Percentiles rank a stretch among this genome's conserved stretches.
Evolutionary conservation across 75 land plant genomes (phyloP).

Genomic region (Larix kaempferi): DNA sequence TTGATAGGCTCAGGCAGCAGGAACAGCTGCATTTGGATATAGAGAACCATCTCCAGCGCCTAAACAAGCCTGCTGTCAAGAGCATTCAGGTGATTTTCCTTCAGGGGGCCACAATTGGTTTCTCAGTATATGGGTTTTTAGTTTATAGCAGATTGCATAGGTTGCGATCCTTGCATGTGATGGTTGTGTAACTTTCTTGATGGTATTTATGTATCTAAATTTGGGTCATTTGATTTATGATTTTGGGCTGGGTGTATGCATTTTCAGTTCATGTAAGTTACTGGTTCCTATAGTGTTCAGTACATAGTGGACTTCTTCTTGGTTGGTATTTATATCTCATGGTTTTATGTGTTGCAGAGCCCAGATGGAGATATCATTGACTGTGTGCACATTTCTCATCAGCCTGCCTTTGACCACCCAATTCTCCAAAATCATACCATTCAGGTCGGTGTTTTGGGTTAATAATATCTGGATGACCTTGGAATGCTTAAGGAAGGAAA

Average conservation of each 20-base stretch:
- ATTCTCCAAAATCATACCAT: conserved; percentile 66
- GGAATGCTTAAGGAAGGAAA: background rate
- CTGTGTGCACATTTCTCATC: conserved; percentile 57
- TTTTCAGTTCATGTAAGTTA: background rate
- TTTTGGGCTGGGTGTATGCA: background rate
- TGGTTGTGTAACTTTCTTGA: background rate
- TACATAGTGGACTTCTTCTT: background rate
- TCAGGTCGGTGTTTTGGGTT: conserved; percentile 36
- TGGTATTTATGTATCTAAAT: background rate
- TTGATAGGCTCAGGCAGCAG: conserved; percentile 5
- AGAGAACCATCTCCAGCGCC: conserved; percentile 50
- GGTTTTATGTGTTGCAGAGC: conserved; percentile 38
- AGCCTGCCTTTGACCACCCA: conserved; percentile 88
- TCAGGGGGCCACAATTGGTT: background rate
- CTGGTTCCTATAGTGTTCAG: background rate
- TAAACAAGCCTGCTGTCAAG: conserved; percentile 77
- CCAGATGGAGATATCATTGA: conserved; percentile 82
- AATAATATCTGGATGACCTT: background rate
- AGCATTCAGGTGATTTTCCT: conserved; percentile 54
- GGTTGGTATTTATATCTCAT: conserved; percentile 9
- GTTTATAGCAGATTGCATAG: background rate
- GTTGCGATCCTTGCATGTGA: background rate
- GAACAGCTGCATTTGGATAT: conserved; percentile 42
- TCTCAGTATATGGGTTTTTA: too few relatives aligned
- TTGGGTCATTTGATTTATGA: background rate